Base-by-base conservation (phyloP, 768 basidiomycete genomes). In the Termitomyces sp. region DNA sequence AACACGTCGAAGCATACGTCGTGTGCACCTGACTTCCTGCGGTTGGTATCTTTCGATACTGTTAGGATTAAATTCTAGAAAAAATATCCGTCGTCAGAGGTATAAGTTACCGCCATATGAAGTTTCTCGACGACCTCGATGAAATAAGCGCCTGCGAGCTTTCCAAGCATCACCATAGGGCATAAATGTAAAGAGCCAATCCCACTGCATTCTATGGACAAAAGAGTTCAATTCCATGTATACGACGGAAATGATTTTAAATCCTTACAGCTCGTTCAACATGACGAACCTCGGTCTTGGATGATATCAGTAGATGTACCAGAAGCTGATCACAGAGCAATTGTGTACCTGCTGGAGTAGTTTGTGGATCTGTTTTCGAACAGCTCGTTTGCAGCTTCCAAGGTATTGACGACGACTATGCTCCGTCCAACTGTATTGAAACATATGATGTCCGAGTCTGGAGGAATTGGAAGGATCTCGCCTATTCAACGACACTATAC, bases 281-380 rank as follows among this genome's bases (percentile, higher is more conserved):
- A 69, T 69, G 0, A 65, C 53, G 36, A 63, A 9, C 8, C 60
- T 56, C 75, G 73, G n/a, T 65, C 70, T 75, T 75, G 7, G 3
- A 54, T 14, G 16, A 32, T 30, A 9, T 14, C 16, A 44, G 30
- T 24, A 22, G 32, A 20, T 43, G 7, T 32, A 32, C 30, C 7
- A 42, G 13, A 24, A 20, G 1, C 38, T 8, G 62, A 61, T 38
- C 38, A 9, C 30, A 20, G 12, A 1, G 5, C 3, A 2, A 33
- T 18, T 4, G n/a, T n/a, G 40, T 47, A 65, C 68, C 68, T 67
- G 49, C 63, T 61, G 5, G 61, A 68, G 45, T 64, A 69, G 24
- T 61, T 62, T 24, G 49, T 54, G 2, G 64, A 67, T 50, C 67
- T 59, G 44, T 59, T 62, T 14, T 67, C 66, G 2, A 70, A 53